These are phyloP conservation scores for Leccinum imitatum DNA, from an alignment of 768 basidiomycete genomes.

Conservation along the genomic window DNA sequence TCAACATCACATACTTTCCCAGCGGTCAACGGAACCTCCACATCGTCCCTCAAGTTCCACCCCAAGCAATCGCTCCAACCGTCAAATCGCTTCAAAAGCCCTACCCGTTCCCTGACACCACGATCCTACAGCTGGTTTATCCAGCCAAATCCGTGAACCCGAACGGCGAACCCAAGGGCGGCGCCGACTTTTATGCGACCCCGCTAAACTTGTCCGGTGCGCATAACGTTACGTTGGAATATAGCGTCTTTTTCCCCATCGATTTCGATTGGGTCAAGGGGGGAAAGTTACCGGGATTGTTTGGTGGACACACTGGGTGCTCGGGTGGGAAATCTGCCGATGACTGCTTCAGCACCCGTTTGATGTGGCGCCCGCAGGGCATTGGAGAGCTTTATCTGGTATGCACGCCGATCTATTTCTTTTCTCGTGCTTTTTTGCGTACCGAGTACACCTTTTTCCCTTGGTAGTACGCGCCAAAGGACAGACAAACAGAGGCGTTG, in stretches of 20 bases:
- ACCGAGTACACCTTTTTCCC: neutral
- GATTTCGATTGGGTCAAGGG: conserved; percentile 78
- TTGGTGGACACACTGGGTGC: conserved; percentile 64
- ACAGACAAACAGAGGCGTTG: conserved; percentile 58
- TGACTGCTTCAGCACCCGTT: conserved; percentile 77
- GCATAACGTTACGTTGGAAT: conserved; percentile 55
- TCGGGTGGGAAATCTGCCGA: conserved; percentile 73
- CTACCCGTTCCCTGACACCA: conserved; percentile 28
- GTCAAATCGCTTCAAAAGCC: conserved; percentile 13
- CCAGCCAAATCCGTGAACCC: conserved; percentile 73
- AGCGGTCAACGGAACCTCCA: conserved; percentile 54
- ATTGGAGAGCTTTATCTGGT: conserved; percentile 77
- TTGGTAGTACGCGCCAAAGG: conserved; percentile 70
- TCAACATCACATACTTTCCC: conserved; percentile 58
- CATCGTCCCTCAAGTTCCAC: conserved; percentile 51
- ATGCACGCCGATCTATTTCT: conserved; percentile 21
- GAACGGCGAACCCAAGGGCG: conserved; percentile 58
- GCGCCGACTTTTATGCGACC: conserved; percentile 65
- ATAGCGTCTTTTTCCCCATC: conserved; percentile 74
- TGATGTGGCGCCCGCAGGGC: conserved; percentile 79
- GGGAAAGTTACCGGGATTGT: conserved; percentile 84
- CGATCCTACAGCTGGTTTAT: conserved; percentile 64
- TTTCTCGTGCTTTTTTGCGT: neutral
- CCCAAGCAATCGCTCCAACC: conserved; percentile 30
- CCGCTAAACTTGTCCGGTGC: conserved; percentile 48